A percentile compares a stretch with the other conserved stretches of the same genome.
Conservation (phyloP, 2,329 filamentous ascomycete species). For the Exophiala viscosa region DNA sequence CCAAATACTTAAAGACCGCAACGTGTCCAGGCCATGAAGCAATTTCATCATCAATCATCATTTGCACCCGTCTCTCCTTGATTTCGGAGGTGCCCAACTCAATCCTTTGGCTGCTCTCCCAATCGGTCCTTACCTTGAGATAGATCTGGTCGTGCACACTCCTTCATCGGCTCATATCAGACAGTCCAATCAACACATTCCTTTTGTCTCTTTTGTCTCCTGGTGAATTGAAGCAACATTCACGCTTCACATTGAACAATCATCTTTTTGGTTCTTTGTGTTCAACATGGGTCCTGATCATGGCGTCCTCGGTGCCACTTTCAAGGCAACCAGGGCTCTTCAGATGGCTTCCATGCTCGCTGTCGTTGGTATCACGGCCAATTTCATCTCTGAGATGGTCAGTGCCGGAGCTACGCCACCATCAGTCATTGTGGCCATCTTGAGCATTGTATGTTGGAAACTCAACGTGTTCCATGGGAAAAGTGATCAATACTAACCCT, state of each 20-base stretch:
- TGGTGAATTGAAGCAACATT: neutral
- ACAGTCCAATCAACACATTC: no score
- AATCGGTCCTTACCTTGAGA: neutral
- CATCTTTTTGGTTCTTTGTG: conserved; percentile 1
- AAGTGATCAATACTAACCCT: neutral
- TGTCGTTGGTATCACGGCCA: conserved; percentile 74
- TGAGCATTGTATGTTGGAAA: conserved; percentile 67
- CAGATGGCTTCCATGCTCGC: conserved; percentile 69
- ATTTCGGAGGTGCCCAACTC: neutral
- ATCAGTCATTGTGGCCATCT: conserved; percentile 69
- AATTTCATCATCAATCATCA: neutral
- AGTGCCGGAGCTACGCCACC: conserved; percentile 63
- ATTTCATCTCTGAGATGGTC: conserved; percentile 77
- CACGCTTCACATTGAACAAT: neutral
- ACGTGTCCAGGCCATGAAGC: neutral
- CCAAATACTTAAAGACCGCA: neutral
- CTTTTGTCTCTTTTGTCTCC: no score
- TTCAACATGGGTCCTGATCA: conserved; percentile 41
- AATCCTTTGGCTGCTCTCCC: neutral
- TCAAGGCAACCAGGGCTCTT: conserved; percentile 67
- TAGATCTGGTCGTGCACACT: no score
- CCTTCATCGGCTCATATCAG: no score
- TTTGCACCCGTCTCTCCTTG: neutral
- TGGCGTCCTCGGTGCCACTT: conserved; percentile 73
- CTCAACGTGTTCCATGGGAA: conserved; percentile 10